A percentile compares a stretch with the other conserved stretches of the same genome.
phyloP scores from a whole-genome alignment of 2,329 filamentous ascomycete genomes.

The Neurospora crassa region DNA sequence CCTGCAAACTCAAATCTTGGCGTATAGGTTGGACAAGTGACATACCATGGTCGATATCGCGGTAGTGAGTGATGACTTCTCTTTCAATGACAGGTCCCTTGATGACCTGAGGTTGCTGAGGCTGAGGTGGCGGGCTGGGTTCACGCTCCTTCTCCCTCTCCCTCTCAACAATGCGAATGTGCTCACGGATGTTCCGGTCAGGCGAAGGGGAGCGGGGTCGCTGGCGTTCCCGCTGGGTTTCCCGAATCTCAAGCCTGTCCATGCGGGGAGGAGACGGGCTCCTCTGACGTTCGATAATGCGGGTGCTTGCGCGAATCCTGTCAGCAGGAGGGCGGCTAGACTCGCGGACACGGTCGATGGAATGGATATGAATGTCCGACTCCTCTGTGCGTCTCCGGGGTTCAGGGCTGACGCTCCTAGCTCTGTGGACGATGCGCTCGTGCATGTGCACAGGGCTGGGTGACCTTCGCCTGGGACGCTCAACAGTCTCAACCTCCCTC shows the following conservation, averaged over 20 bases:
- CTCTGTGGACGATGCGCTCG: conserved; percentile 33
- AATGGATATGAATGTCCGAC: conserved; percentile 21
- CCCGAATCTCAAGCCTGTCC: conserved; percentile 24
- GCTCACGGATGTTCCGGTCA: conserved; percentile 31
- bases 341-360: conserved; percentile 24
- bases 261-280: conserved; percentile 23
- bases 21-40: conserved; percentile 6
- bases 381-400: conserved; percentile 23
- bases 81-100: conserved; percentile 73
- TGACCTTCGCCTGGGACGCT: conserved; percentile 36
- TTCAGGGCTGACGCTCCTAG: conserved; percentile 30
- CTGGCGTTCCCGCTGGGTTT: conserved; percentile 32
- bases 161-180: conserved; percentile 41
- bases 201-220: conserved; percentile 28
- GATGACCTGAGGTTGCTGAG: conserved; percentile 56
- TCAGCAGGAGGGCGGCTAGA: conserved; percentile 15
- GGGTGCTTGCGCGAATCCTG: conserved; percentile 10
- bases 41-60: conserved; percentile 78
- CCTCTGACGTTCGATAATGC: conserved; percentile 31
- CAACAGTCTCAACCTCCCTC: conserved; percentile 45
- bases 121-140: conserved; percentile 41
- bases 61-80: conserved; percentile 82
- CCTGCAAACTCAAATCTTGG: background rate
- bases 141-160: conserved; percentile 37
- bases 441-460: conserved; percentile 30